These are phyloP conservation scores for Penicillium roqueforti DNA, from an alignment of 495 filamentous ascomycete species.

Conservation along the genomic window DNA sequence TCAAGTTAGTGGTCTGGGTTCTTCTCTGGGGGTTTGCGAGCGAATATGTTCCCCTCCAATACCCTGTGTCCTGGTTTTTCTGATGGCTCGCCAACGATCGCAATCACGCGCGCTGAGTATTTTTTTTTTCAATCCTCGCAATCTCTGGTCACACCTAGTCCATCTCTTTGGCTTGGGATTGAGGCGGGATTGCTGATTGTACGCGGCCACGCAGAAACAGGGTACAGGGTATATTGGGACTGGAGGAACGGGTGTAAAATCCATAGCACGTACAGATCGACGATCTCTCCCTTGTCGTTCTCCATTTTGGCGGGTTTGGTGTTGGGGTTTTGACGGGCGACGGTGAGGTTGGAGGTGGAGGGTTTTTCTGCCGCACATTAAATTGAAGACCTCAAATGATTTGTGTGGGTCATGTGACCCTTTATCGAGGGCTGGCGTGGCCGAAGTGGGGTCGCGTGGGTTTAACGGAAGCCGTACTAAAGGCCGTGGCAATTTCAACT, in stretches of 20 bases:
- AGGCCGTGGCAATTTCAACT: slow-evolving; percentile 25
- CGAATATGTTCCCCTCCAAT: slow-evolving; percentile 2
- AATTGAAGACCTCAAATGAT: slow-evolving; percentile 28
- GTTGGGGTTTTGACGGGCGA: slow-evolving; percentile 41
- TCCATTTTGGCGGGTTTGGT: slow-evolving; percentile 67
- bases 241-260: slow-evolving; percentile 8
- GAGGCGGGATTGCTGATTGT: slow-evolving; percentile 10
- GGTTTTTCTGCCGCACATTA: slow-evolving; percentile 27
- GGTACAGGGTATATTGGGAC: slow-evolving; percentile 12
- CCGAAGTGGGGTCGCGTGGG: slow-evolving; percentile 12
- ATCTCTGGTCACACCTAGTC: not conserved
- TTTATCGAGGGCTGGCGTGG: slow-evolving; percentile 41
- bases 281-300: slow-evolving; percentile 97
- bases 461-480: not conserved
- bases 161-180: slow-evolving; percentile 5
- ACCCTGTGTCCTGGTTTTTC: slow-evolving; percentile 8
- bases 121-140: not conserved
- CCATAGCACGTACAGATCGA: slow-evolving; percentile 77
- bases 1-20: slow-evolving; percentile 20
- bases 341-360: slow-evolving; percentile 38
- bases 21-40: slow-evolving; percentile 8
- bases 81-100: slow-evolving; percentile 10
- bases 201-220: slow-evolving; percentile 19
- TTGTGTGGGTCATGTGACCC: slow-evolving; percentile 51
- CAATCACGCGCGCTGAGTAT: not conserved